Conservation (phyloP, 2,329 filamentous ascomycete species). For the Calonectria honghensis region DNA sequence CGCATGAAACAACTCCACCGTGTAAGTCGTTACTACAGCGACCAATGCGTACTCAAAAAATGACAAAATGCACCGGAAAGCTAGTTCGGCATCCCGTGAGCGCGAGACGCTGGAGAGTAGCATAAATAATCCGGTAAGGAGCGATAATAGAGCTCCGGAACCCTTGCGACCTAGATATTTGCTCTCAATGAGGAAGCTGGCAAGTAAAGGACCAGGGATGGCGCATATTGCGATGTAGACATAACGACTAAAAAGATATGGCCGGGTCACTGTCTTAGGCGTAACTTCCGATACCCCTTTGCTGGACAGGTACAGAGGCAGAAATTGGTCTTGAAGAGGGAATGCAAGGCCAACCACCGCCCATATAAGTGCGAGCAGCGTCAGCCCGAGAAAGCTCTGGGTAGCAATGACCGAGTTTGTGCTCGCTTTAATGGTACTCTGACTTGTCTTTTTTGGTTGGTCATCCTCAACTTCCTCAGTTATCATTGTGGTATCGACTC, state of each 20-base stretch:
- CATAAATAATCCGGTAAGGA: background rate
- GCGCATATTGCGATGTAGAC: slow-evolving; percentile 8
- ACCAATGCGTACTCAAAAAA: slow-evolving; percentile 10
- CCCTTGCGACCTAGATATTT: background rate
- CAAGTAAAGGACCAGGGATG: background rate
- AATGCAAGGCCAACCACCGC: slow-evolving; percentile 5
- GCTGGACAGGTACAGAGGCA: background rate
- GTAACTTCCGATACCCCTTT: slow-evolving; percentile 8
- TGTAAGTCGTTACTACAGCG: background rate
- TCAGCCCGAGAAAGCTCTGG: background rate
- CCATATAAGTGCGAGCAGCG: background rate
- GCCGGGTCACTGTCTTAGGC: background rate
- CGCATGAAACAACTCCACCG: slow-evolving; percentile 1
- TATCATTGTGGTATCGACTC: slow-evolving; percentile 7
- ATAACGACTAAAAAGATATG: slow-evolving; percentile 16
- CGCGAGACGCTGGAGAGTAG: background rate
- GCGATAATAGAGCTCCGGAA: background rate
- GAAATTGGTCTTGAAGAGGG: background rate
- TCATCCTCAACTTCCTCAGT: slow-evolving; percentile 14
- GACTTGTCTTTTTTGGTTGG: background rate
- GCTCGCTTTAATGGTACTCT: background rate
- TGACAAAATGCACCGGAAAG: background rate
- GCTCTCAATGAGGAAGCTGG: background rate
- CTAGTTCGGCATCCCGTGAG: background rate
- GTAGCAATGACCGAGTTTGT: background rate